Percentiles rank a stretch among this genome's conserved stretches.
Evolutionary conservation across 2,329 filamentous ascomycete genomes (phyloP).

Genomic region (Aspergillus tamarii): DNA sequence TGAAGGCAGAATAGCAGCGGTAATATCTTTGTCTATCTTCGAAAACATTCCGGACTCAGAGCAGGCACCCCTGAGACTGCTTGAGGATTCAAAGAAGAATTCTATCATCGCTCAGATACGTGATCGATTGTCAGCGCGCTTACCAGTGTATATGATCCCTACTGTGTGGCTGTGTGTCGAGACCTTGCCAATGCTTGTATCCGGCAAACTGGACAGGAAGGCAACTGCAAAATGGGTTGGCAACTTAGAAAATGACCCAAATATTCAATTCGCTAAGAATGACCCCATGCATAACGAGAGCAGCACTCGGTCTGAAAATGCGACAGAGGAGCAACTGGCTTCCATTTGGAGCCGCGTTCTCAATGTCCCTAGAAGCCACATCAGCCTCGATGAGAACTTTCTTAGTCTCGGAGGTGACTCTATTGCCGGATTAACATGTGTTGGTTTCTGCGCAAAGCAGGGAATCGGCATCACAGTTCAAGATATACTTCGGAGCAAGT

Average conservation of each 20-base stretch:
- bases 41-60: constrained; percentile 23
- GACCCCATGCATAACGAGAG: constrained; percentile 1
- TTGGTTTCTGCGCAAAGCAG: constrained; percentile 50
- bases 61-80: constrained; percentile 28
- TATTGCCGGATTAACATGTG: constrained; percentile 55
- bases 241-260: constrained; percentile 31
- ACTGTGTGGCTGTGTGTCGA: constrained; percentile 51
- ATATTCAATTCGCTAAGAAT: constrained; percentile 15
- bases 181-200: constrained; percentile 47
- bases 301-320: constrained; percentile 22
- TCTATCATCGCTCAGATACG: constrained; percentile 31
- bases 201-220: constrained; percentile 52
- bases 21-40: constrained; percentile 33
- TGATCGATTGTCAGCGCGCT: constrained; percentile 29
- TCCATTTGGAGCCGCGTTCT: constrained; percentile 44
- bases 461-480: constrained; percentile 52
- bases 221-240: constrained; percentile 39
- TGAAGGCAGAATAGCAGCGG: constrained; percentile 35
- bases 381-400: constrained; percentile 44
- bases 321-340: constrained; percentile 35
- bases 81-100: constrained; percentile 25
- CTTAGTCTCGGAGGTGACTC: constrained; percentile 53
- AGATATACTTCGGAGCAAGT: constrained; percentile 52
- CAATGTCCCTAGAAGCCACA: constrained; percentile 38
- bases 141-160: constrained; percentile 55